Evolutionary conservation across 768 basidiomycete species (phyloP).

Genomic region (Russula olivacea): DNA sequence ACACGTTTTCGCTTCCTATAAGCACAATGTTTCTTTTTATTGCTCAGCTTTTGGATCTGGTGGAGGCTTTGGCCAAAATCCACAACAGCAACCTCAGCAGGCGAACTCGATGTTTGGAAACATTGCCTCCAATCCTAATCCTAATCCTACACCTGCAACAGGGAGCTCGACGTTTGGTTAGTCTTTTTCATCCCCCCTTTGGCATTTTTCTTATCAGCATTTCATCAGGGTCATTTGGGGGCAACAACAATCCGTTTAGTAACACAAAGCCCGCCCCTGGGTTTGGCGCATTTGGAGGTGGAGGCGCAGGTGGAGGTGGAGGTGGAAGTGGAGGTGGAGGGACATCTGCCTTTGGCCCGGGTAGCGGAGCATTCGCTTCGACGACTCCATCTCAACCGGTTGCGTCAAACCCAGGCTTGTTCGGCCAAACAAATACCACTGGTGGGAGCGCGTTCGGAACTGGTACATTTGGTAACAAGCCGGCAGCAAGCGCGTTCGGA

Average conservation of each 20-base stretch:
- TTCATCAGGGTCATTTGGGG: conserved; percentile 37
- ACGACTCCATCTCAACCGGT: conserved; percentile 28
- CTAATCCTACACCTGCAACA: conserved; percentile 31
- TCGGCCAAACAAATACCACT: conserved; percentile 49
- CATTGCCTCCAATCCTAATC: conserved; percentile 35
- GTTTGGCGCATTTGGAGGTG: conserved; percentile 72
- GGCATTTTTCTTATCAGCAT: conserved; percentile 8
- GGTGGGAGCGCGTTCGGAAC: conserved; percentile 31
- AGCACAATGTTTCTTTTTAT: conserved; percentile 9
- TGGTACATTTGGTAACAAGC: conserved; percentile 38
- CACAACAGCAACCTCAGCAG: conserved; percentile 44
- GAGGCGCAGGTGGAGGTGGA: no score
- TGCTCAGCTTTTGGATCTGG: conserved; percentile 37
- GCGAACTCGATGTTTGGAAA: conserved; percentile 82
- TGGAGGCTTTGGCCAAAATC: conserved; percentile 47
- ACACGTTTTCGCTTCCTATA: conserved; percentile 19
- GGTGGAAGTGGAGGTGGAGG: conserved; percentile 55
- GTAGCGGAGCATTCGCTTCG: conserved; percentile 39
- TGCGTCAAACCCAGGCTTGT: conserved; percentile 48
- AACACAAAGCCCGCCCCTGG: conserved; percentile 63
- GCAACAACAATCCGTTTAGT: conserved; percentile 46
- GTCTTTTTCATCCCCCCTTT: conserved; percentile 21
- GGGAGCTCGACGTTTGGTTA: conserved; percentile 35
- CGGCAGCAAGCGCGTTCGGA: conserved; percentile 43
- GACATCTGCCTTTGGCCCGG: conserved; percentile 47